Conservation (phyloP, 1,284 basidiomycete species). For the Tilletia caries region DNA sequence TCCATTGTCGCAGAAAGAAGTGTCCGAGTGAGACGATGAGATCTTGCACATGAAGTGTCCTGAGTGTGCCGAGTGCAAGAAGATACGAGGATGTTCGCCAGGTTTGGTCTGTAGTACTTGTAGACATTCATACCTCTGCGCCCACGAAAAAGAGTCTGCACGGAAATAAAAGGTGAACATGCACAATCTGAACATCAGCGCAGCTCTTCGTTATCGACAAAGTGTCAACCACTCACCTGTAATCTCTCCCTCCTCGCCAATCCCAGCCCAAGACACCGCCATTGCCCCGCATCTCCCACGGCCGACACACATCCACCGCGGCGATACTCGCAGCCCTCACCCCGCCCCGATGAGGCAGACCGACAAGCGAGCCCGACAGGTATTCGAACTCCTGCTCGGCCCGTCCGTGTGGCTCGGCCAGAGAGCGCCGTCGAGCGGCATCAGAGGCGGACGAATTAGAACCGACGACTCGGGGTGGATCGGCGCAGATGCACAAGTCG, state of each 20-base stretch:
- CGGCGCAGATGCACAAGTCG: constrained; percentile 2
- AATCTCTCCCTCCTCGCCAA: constrained; percentile 2
- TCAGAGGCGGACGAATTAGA: background rate
- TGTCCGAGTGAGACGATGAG: too few relatives aligned
- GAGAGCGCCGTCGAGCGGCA: background rate
- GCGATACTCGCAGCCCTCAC: constrained; percentile 3
- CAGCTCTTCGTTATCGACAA: too few relatives aligned
- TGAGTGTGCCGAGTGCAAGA: background rate
- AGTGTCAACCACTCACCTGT: constrained; percentile 1
- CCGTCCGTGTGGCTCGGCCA: background rate
- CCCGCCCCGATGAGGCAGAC: constrained; percentile 1
- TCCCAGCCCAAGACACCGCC: constrained; percentile 2
- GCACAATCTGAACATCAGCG: too few relatives aligned
- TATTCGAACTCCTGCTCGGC: background rate
- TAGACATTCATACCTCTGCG: background rate
- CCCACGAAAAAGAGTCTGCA: constrained; percentile 1
- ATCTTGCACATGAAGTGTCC: background rate
- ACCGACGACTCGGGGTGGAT: background rate
- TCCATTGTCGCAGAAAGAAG: too few relatives aligned
- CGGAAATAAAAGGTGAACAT: background rate
- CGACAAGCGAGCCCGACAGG: background rate
- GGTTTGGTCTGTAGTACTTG: background rate
- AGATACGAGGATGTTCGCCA: background rate
- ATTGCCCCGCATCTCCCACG: constrained; percentile 10
- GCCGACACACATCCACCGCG: background rate